These are phyloP conservation scores for Lecanicillium sp. DNA, from an alignment of 2,329 filamentous ascomycete species.

Conservation along the genomic window DNA sequence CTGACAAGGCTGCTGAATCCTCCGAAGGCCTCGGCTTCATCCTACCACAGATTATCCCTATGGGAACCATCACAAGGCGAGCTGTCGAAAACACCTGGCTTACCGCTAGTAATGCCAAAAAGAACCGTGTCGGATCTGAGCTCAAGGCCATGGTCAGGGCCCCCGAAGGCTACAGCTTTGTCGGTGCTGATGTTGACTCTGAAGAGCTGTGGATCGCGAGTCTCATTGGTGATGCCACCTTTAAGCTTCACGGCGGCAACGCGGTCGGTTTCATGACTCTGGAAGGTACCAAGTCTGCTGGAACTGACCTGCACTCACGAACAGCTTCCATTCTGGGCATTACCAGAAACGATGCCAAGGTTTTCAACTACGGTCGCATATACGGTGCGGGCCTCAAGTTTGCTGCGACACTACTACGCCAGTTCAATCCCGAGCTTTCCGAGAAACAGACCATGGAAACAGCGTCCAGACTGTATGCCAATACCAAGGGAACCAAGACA, in stretches of 20 bases:
- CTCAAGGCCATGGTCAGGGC: slow-evolving; percentile 95
- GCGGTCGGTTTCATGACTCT: slow-evolving; percentile 99
- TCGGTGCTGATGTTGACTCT: slow-evolving; percentile 95
- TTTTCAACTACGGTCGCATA: slow-evolving; percentile 98
- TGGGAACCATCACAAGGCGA: slow-evolving; percentile 93
- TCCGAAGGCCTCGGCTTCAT: slow-evolving; percentile 61
- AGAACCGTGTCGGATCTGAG: slow-evolving; percentile 91
- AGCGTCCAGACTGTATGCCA: slow-evolving; percentile 74
- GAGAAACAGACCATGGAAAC: slow-evolving; percentile 72
- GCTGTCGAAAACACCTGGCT: slow-evolving; percentile 98
- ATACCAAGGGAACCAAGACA: slow-evolving; percentile 87
- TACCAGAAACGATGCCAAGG: slow-evolving; percentile 88
- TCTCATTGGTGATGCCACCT: slow-evolving; percentile 87
- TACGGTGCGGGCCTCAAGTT: slow-evolving; percentile 97
- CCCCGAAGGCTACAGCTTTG: slow-evolving; percentile 84
- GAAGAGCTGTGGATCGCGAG: slow-evolving; percentile 98
- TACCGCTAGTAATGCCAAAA: slow-evolving; percentile 94
- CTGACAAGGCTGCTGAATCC: slow-evolving; percentile 18
- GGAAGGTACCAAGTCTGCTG: slow-evolving; percentile 88
- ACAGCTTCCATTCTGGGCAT: slow-evolving; percentile 91
- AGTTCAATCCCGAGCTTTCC: slow-evolving; percentile 83
- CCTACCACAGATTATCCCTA: slow-evolving; percentile 89
- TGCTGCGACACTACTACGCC: slow-evolving; percentile 78
- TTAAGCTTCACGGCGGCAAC: slow-evolving; percentile 91
- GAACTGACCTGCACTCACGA: slow-evolving; percentile 89